Evolutionary conservation across 1,284 basidiomycete genomes (phyloP), one percentile per base, ranked within the genome.

Genomic region (Tetrapyrgos nigripes): DNA sequence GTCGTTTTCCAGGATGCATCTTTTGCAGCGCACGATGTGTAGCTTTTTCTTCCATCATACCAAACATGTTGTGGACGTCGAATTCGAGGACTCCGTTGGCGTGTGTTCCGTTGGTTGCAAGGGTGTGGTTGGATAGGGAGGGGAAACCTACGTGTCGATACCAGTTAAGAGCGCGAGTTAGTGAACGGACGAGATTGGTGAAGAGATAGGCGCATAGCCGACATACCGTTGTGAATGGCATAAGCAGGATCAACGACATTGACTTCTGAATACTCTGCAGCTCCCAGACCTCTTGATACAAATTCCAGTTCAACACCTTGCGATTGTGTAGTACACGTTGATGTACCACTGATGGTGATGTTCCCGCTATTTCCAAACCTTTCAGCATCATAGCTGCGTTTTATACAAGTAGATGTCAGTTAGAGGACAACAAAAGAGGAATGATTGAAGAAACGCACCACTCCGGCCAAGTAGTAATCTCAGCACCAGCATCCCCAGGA

Each of bases 301-400:
- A n/a, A n/a, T n/a, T n/a, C n/a, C n/a, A n/a, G n/a, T n/a, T n/a
- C n/a, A n/a, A n/a, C n/a, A n/a, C n/a, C n/a, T n/a, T n/a, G n/a
- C n/a, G n/a, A n/a, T n/a, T n/a, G n/a, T n/a, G n/a, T n/a, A n/a
- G n/a, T n/a, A n/a, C n/a, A n/a, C n/a, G 89, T 91, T 37, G 81
- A 70, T 0, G 76, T 82, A 4, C 89, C 89, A 57, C 91, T 85
- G 57, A 91, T 78, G 3, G 88, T 89, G 65, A 91, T 82, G 66
- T 93, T 93, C 0, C 91, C 90, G 56, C 86, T 89, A 0, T 83
- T 81, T 4, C 90, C 89, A 66, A 78, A 91, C 4, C 83, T 68
- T 0, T 79, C 80, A 23, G 82, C 69, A 63, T 91, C 80, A 66
- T 92, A 92, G 61, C 86, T 91, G n/a, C n/a, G n/a, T n/a, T n/a